Conservation (phyloP, 2,329 filamentous ascomycete species). For the Didymosphaeria variabile region DNA sequence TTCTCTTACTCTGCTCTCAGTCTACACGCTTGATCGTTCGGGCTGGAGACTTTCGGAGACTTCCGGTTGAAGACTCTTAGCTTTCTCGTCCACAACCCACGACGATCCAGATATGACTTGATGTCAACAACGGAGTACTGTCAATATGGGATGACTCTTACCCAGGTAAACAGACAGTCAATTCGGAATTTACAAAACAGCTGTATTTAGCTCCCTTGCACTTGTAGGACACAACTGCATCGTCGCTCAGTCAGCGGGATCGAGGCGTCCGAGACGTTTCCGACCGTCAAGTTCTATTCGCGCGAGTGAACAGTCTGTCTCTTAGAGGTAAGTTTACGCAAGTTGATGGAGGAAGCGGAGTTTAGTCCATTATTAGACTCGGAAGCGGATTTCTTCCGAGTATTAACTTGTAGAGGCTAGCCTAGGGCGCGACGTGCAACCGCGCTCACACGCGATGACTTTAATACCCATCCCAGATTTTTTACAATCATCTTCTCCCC, state of each 20-base stretch:
- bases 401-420: not conserved
- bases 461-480: not conserved
- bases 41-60: not conserved
- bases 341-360: not conserved
- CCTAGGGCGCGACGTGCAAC: not conserved
- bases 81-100: not conserved
- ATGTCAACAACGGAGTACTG: not conserved
- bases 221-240: not conserved
- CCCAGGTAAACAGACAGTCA: not conserved
- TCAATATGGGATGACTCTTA: not conserved
- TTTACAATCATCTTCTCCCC: not conserved
- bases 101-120: not conserved
- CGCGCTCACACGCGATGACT: not conserved
- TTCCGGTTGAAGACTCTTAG: not conserved
- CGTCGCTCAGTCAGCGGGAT: not conserved
- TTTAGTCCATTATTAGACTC: not conserved
- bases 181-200: not conserved
- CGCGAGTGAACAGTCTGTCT: not conserved
- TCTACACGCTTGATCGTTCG: no score
- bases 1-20: no score
- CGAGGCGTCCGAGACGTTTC: not conserved
- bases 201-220: not conserved
- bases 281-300: not conserved
- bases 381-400: not conserved
- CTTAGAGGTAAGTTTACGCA: no score